A percentile compares a stretch with the other conserved stretches of the same genome.
Conservation (phyloP, 192 early-diverging fungal species). For the Backusella mclennaniae region DNA sequence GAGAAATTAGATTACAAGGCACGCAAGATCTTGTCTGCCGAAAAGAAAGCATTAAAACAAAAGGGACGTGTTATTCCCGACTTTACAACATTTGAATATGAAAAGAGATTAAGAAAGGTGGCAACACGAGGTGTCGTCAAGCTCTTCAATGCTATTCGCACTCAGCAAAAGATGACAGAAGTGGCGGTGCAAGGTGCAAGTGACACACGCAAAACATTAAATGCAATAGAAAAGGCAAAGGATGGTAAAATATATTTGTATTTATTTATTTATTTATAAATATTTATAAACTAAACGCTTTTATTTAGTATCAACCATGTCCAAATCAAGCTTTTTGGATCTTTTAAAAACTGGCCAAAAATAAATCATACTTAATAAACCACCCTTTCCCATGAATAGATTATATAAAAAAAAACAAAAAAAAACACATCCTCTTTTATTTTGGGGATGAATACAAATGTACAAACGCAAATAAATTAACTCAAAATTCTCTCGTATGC, state of each 20-base stretch:
- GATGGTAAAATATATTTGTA: conserved; percentile 13
- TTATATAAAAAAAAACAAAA: neutral
- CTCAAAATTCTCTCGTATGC: neutral
- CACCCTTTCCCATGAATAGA: neutral
- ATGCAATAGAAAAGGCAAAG: conserved; percentile 48
- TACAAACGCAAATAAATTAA: conserved; percentile 4
- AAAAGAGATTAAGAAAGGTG: conserved; percentile 86
- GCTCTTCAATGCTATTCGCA: conserved; percentile 92
- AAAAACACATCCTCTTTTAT: no score
- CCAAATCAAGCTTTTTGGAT: conserved; percentile 73
- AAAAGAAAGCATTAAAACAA: conserved; percentile 64
- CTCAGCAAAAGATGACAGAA: conserved; percentile 79
- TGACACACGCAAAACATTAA: conserved; percentile 39
- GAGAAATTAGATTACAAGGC: conserved; percentile 83
- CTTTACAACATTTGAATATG: conserved; percentile 79
- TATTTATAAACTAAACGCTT: neutral
- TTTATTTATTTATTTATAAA: no score
- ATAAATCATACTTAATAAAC: neutral
- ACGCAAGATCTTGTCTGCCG: conserved; percentile 68
- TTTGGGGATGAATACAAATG: neutral
- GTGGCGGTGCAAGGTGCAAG: conserved; percentile 56
- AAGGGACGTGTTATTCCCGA: conserved; percentile 75
- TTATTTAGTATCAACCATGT: conserved; percentile 53
- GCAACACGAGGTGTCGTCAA: conserved; percentile 92
- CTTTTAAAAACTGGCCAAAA: conserved; percentile 60